Evolutionary conservation across 2,329 filamentous ascomycete species (phyloP).

Genomic region (Colletotrichum sp.): DNA sequence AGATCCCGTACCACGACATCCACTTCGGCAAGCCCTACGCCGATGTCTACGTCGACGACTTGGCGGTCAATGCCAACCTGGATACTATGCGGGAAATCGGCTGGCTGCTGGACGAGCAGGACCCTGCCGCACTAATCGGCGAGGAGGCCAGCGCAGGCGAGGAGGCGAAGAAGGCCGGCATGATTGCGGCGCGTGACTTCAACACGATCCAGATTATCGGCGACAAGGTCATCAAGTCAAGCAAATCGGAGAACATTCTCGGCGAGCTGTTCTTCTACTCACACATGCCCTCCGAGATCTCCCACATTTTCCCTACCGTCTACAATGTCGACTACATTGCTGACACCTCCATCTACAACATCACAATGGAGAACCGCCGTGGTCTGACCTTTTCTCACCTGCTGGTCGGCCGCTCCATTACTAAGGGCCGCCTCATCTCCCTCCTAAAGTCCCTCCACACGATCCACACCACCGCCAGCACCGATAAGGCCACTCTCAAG

Average conservation of each 20-base stretch:
- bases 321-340: constrained; percentile 30
- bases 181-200: constrained; percentile 33
- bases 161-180: constrained; percentile 27
- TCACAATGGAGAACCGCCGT: constrained; percentile 33
- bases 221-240: constrained; percentile 34
- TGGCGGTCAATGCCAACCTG: constrained; percentile 31
- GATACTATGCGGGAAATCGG: constrained; percentile 32
- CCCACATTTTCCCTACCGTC: constrained; percentile 26
- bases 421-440: constrained; percentile 28
- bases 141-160: constrained; percentile 11
- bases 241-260: constrained; percentile 33
- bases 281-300: constrained; percentile 29
- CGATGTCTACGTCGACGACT: constrained; percentile 33
- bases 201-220: constrained; percentile 34
- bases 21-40: constrained; percentile 34
- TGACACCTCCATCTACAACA: constrained; percentile 29
- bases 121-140: constrained; percentile 20
- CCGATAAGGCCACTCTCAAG: constrained; percentile 22
- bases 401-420: constrained; percentile 34
- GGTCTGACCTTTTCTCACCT: constrained; percentile 32
- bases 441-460: constrained; percentile 28
- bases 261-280: constrained; percentile 37
- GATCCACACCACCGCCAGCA: constrained; percentile 25
- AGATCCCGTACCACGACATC: constrained; percentile 32
- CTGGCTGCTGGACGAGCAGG: constrained; percentile 31